A percentile compares a stretch with the other conserved stretches of the same genome.
These are phyloP conservation scores for Boletus vermiculosoides DNA, from an alignment of 768 basidiomycete species.

Conservation along the genomic window DNA sequence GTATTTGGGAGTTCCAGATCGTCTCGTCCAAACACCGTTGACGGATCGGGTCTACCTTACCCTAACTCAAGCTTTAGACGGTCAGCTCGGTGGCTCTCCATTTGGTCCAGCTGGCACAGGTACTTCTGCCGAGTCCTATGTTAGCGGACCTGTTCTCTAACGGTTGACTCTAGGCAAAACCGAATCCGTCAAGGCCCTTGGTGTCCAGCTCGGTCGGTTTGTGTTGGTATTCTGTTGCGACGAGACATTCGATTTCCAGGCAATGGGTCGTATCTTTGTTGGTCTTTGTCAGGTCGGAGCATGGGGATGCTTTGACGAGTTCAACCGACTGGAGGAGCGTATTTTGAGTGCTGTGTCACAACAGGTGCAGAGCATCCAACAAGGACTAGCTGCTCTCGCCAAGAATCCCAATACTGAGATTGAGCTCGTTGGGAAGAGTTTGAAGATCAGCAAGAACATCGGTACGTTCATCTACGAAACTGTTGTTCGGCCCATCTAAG, in stretches of 20 bases:
- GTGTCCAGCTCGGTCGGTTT: conserved; percentile 95
- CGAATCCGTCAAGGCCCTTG: conserved; percentile 98
- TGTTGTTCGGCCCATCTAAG: conserved; percentile 2
- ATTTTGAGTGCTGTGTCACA: conserved; percentile 98
- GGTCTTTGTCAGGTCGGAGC: conserved; percentile 99
- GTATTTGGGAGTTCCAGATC: conserved; percentile 94
- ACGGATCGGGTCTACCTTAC: conserved; percentile 98
- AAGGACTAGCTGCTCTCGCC: conserved; percentile 80
- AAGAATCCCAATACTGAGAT: conserved; percentile 89
- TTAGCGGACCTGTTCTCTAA: not conserved
- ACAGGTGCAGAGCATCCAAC: conserved; percentile 98
- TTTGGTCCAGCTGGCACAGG: conserved; percentile 99
- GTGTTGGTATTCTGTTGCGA: conserved; percentile 99
- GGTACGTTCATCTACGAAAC: conserved; percentile 42
- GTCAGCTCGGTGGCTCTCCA: conserved; percentile 93
- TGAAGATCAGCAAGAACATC: conserved; percentile 93
- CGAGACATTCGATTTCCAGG: conserved; percentile 99
- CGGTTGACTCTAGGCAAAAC: conserved; percentile 72
- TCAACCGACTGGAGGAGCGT: conserved; percentile 96
- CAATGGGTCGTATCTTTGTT: conserved; percentile 99
- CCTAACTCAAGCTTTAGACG: conserved; percentile 91
- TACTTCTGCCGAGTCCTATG: conserved; percentile 28
- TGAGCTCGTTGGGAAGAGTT: conserved; percentile 90
- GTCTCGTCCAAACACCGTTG: conserved; percentile 95
- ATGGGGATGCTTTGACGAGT: conserved; percentile 98